A percentile compares a stretch with the other conserved stretches of the same genome.
Conservation (phyloP, 495 filamentous ascomycete species). For the Daldinia bambusicola region DNA sequence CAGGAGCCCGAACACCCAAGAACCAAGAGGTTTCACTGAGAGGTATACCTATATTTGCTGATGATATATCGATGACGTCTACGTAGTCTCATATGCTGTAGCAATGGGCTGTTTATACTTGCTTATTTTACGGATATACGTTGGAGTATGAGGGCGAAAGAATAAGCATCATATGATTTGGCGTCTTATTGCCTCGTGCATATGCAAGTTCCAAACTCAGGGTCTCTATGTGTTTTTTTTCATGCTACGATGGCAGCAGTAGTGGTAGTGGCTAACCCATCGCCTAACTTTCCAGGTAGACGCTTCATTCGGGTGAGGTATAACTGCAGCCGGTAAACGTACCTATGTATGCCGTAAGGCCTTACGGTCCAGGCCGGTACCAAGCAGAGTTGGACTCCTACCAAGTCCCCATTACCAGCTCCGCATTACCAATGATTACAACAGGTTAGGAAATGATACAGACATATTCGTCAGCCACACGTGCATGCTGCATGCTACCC, state of each 20-base stretch:
- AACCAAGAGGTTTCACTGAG: background rate
- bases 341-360: constrained; percentile 3
- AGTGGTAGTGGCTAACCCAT: background rate
- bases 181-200: background rate
- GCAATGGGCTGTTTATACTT: constrained; percentile 5
- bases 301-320: background rate
- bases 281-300: background rate
- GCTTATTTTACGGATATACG: background rate
- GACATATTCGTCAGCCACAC: constrained; percentile 13
- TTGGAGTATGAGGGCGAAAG: background rate
- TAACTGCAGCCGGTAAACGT: constrained; percentile 6
- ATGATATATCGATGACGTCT: background rate
- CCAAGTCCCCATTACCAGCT: constrained; percentile 3
- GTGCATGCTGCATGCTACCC: constrained; percentile 19
- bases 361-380: background rate
- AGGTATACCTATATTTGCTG: background rate
- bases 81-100: background rate
- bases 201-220: constrained; percentile 1
- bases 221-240: constrained; percentile 4
- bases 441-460: constrained; percentile 5
- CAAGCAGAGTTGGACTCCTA: background rate
- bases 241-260: background rate
- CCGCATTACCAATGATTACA: constrained; percentile 11
- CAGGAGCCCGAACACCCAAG: background rate
- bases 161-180: constrained; percentile 13